phyloP scores from a whole-genome alignment of 306 rosid genomes.

The Prunus mira region DNA sequence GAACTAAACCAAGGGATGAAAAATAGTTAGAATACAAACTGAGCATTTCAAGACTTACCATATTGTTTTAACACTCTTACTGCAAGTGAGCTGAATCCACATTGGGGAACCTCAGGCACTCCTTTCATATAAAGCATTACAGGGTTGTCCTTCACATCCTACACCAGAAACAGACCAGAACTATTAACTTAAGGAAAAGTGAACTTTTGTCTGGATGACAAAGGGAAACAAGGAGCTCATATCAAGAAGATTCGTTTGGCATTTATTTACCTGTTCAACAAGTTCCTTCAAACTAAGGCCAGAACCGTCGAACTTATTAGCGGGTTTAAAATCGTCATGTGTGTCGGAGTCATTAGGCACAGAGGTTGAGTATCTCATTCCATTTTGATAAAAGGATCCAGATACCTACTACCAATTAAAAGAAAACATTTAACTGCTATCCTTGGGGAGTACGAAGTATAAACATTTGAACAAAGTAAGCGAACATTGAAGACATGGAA shows the following conservation, averaged over 20 bases:
- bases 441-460: neutral
- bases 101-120: constrained; percentile 67
- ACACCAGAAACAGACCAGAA: constrained; percentile 15
- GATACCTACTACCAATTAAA: constrained; percentile 39
- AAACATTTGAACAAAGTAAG: too few species aligned
- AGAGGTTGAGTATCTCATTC: constrained; percentile 45
- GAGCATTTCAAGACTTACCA: constrained; percentile 31
- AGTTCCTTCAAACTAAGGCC: constrained; percentile 53
- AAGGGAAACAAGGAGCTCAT: neutral
- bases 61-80: constrained; percentile 62
- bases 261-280: constrained; percentile 62
- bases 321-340: constrained; percentile 87
- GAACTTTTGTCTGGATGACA: neutral
- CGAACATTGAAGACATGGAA: neutral
- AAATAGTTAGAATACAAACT: too few species aligned
- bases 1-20: neutral
- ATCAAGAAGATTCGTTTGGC: neutral
- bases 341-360: constrained; percentile 67
- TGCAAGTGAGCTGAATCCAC: constrained; percentile 87
- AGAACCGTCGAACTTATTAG: constrained; percentile 51
- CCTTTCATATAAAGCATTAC: constrained; percentile 90
- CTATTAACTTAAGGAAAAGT: neutral
- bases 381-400: constrained; percentile 37
- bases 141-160: constrained; percentile 82
- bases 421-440: neutral